phyloP scores from a whole-genome alignment of 202 grass and related monocot species.

The Musa balbisiana region DNA sequence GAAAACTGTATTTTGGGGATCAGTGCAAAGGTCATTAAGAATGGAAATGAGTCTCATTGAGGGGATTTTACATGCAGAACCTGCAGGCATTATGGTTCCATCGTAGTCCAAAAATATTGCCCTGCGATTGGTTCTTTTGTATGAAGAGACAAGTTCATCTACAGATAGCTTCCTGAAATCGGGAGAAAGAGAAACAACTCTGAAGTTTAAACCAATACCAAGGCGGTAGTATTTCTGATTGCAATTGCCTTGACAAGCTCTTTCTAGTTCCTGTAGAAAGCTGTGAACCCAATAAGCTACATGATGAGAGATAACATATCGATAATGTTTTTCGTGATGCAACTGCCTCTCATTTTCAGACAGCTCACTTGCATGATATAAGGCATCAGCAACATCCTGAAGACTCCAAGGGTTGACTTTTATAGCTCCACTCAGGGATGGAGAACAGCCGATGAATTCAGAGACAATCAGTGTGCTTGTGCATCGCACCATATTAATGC shows the following conservation, averaged over 20 bases:
- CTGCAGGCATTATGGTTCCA: neutral
- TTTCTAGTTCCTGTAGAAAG: conserved; percentile 6
- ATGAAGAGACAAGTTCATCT: neutral
- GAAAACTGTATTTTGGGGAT: conserved; percentile 4
- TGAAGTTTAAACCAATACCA: neutral
- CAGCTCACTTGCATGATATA: neutral
- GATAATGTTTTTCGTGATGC: conserved; percentile 10
- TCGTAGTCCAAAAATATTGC: conserved; percentile 8
- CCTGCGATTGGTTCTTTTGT: neutral
- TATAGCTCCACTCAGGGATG: conserved; percentile 12
- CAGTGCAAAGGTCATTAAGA: neutral
- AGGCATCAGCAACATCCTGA: conserved; percentile 12
- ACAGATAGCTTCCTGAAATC: neutral
- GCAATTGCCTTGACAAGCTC: conserved; percentile 4
- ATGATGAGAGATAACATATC: conserved; percentile 2
- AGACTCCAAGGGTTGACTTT: conserved; percentile 13
- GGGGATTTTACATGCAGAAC: neutral
- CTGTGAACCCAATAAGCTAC: neutral
- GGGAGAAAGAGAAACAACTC: neutral
- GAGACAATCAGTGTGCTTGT: conserved; percentile 11
- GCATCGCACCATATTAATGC: neutral
- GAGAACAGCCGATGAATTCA: conserved; percentile 13
- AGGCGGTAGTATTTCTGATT: neutral
- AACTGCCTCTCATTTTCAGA: neutral
- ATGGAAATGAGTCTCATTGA: neutral